Conservation (phyloP, 192 early-diverging fungal species). For the Linnemannia schmuckeri region DNA sequence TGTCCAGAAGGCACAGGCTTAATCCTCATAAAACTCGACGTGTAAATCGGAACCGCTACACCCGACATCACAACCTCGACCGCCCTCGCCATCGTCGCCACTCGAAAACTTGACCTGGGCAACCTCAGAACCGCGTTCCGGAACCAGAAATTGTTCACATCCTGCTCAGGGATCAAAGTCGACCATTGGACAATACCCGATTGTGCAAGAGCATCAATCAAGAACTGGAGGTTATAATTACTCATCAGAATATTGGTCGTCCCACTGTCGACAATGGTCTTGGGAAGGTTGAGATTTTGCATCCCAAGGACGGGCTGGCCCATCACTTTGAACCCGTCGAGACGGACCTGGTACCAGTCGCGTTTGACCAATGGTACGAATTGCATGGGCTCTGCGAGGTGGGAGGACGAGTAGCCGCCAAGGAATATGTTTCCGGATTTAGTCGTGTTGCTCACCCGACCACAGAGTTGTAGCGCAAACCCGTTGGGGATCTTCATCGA, state of each 20-base stretch:
- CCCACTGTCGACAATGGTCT: slow-evolving; percentile 48
- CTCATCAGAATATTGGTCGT: slow-evolving; percentile 56
- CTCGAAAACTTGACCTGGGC: slow-evolving; percentile 36
- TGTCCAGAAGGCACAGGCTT: slow-evolving; percentile 27
- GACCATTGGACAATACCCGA: slow-evolving; percentile 32
- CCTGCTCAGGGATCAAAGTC: slow-evolving; percentile 27
- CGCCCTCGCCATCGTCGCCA: slow-evolving; percentile 18
- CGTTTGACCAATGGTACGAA: slow-evolving; percentile 44
- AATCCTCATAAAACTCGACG: slow-evolving; percentile 40
- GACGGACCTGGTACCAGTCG: slow-evolving; percentile 50
- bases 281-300: slow-evolving; percentile 50
- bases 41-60: slow-evolving; percentile 39
- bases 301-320: slow-evolving; percentile 30
- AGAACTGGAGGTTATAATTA: slow-evolving; percentile 46
- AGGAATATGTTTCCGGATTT: slow-evolving; percentile 54
- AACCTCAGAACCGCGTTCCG: slow-evolving; percentile 39
- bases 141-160: slow-evolving; percentile 46
- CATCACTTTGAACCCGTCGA: slow-evolving; percentile 55
- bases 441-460: slow-evolving; percentile 24
- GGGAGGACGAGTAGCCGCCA: slow-evolving; percentile 33
- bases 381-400: slow-evolving; percentile 44
- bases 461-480: slow-evolving; percentile 52
- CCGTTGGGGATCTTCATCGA: slow-evolving; percentile 53
- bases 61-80: slow-evolving; percentile 39
- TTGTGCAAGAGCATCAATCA: slow-evolving; percentile 35